Conservation (phyloP, 1,284 basidiomycete species). For the Microbotryum saponariae region DNA sequence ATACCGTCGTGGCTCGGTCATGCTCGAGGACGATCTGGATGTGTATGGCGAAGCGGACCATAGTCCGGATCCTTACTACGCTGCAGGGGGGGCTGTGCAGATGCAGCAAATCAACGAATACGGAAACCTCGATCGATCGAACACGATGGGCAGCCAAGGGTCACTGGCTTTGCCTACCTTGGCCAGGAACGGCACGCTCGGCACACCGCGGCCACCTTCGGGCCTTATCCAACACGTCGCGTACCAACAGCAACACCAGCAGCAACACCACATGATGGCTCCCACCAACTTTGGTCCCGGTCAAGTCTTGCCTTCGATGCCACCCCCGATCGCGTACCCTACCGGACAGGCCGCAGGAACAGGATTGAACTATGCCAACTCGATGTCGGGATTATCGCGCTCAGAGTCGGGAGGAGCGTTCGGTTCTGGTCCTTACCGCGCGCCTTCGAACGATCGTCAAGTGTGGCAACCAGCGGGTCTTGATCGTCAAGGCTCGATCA, state of each 20-base stretch:
- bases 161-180: constrained; percentile 23
- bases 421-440: no score
- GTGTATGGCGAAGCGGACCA: constrained; percentile 36
- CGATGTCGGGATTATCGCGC: no score
- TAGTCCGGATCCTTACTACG: constrained; percentile 16
- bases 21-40: constrained; percentile 38
- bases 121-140: constrained; percentile 22
- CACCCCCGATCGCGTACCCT: no score
- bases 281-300: no score
- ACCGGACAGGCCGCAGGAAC: no score
- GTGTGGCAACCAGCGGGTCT: no score
- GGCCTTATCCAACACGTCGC: constrained; percentile 32
- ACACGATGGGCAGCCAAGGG: constrained; percentile 27
- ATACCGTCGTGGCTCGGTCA: constrained; percentile 38
- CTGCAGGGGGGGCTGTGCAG: constrained; percentile 22
- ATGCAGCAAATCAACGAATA: constrained; percentile 29
- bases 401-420: no score
- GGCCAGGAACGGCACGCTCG: constrained; percentile 35
- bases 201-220: constrained; percentile 40
- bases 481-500: no score
- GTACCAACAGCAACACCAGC: constrained; percentile 1
- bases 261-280: neutral
- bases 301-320: no score
- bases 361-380: no score
- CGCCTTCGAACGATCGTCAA: no score